These are phyloP conservation scores for Xanthoparmelia taractica DNA, from an alignment of 495 filamentous ascomycete species.

Conservation along the genomic window DNA sequence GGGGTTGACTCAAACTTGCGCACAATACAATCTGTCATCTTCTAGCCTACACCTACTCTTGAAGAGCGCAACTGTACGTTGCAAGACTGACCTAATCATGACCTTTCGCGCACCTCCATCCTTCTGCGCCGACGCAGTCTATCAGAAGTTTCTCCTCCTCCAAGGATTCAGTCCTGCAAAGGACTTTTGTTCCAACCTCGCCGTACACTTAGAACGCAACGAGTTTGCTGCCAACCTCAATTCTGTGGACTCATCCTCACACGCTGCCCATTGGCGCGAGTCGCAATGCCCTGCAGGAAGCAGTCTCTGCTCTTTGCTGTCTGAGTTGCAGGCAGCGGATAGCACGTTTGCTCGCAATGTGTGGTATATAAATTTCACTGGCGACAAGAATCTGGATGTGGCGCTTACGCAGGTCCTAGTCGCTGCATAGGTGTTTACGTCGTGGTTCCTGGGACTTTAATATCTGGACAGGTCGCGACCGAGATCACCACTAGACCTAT, in stretches of 20 bases:
- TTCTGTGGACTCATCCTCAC: neutral
- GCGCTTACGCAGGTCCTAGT: neutral
- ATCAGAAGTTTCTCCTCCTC: neutral
- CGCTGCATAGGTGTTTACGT: conserved; percentile 1
- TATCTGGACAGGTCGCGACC: neutral
- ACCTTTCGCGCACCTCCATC: neutral
- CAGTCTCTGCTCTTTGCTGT: neutral
- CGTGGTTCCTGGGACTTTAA: neutral
- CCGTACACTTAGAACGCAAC: neutral
- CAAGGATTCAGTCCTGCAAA: neutral
- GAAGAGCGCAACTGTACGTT: no score
- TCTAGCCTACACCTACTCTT: neutral
- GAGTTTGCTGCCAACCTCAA: neutral
- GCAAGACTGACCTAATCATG: neutral
- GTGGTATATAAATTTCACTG: neutral
- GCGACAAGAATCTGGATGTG: neutral
- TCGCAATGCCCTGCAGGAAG: neutral
- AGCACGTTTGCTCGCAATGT: neutral
- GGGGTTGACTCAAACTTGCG: neutral
- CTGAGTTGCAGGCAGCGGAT: neutral
- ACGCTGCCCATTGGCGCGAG: neutral
- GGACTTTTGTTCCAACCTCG: neutral
- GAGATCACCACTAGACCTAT: neutral
- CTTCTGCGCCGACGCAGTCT: neutral
- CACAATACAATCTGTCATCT: neutral